Conservation (phyloP, 805 yeast genomes). For the Metschnikowia vanudenii region DNA sequence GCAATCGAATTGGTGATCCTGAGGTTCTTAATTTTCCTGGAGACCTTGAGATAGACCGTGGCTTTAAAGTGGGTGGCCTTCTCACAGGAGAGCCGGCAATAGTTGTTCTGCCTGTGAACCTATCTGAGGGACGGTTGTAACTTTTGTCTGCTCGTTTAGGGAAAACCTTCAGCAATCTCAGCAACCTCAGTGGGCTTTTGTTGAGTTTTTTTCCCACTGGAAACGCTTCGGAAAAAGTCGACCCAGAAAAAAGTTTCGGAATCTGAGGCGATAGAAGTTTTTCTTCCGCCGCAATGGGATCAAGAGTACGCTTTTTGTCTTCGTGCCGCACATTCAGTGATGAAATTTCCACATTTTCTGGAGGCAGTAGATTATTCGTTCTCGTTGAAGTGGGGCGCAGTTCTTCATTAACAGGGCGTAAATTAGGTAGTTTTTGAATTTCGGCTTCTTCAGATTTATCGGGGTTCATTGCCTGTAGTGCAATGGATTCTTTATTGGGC, state of each 20-base stretch:
- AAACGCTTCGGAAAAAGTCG: not conserved
- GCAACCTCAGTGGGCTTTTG: not conserved
- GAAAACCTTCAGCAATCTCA: not conserved
- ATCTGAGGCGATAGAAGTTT: not conserved
- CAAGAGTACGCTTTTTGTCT: too few relatives aligned
- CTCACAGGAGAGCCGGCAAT: constrained; percentile 8
- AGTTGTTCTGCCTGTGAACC: constrained; percentile 2
- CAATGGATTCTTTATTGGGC: constrained; percentile 6
- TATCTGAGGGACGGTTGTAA: not conserved
- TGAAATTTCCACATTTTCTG: too few relatives aligned
- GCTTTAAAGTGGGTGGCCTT: not conserved
- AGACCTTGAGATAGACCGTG: not conserved
- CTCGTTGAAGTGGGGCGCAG: too few relatives aligned
- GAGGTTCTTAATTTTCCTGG: not conserved
- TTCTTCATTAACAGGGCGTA: too few relatives aligned
- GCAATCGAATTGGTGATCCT: not conserved
- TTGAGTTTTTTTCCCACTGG: not conserved
- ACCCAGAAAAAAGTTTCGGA: not conserved
- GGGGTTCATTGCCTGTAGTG: not conserved
- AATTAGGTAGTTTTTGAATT: not conserved
- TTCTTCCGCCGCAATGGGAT: not conserved
- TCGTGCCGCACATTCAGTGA: too few relatives aligned
- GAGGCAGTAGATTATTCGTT: too few relatives aligned
- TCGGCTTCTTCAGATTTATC: not conserved
- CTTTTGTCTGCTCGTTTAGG: not conserved